phyloP scores from a whole-genome alignment of 2,329 filamentous ascomycete genomes.

The Colletotrichum sojae region DNA sequence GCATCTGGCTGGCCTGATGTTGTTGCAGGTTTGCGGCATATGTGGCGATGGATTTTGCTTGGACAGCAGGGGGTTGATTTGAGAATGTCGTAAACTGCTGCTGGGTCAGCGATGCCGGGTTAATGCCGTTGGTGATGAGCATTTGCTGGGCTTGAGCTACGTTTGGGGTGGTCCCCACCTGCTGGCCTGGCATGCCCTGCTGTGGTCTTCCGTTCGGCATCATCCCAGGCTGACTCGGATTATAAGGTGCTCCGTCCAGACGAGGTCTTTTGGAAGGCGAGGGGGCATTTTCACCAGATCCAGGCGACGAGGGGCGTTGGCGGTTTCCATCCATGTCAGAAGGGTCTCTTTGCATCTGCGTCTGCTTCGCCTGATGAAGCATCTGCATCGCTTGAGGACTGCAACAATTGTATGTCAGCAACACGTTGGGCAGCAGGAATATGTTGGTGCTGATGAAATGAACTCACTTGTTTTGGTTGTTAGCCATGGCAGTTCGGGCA shows the following conservation, averaged over 20 bases:
- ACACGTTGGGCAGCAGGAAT: not conserved
- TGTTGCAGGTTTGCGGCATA: conserved; percentile 89
- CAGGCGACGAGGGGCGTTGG: conserved; percentile 84
- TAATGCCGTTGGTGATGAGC: conserved; percentile 79
- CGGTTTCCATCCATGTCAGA: conserved; percentile 90
- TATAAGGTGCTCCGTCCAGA: conserved; percentile 79
- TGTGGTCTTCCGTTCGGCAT: conserved; percentile 80
- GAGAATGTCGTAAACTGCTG: conserved; percentile 80
- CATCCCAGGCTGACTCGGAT: conserved; percentile 78
- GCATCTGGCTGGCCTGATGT: conserved; percentile 85
- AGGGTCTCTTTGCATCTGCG: conserved; percentile 89
- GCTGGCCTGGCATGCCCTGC: conserved; percentile 80
- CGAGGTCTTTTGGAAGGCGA: conserved; percentile 93
- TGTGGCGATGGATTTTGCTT: conserved; percentile 88
- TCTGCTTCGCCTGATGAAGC: conserved; percentile 79
- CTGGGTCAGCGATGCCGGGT: conserved; percentile 79
- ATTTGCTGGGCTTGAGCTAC: conserved; percentile 70
- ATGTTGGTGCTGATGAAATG: not conserved
- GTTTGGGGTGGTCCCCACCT: conserved; percentile 70
- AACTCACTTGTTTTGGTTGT: conserved; percentile 80
- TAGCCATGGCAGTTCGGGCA: conserved; percentile 83
- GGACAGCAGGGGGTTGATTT: conserved; percentile 70
- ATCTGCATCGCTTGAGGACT: conserved; percentile 80
- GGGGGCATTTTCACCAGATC: conserved; percentile 87
- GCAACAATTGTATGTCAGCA: conserved; percentile 37